phyloP scores from a whole-genome alignment of 768 basidiomycete species.

The Hemileccinum impolitum region DNA sequence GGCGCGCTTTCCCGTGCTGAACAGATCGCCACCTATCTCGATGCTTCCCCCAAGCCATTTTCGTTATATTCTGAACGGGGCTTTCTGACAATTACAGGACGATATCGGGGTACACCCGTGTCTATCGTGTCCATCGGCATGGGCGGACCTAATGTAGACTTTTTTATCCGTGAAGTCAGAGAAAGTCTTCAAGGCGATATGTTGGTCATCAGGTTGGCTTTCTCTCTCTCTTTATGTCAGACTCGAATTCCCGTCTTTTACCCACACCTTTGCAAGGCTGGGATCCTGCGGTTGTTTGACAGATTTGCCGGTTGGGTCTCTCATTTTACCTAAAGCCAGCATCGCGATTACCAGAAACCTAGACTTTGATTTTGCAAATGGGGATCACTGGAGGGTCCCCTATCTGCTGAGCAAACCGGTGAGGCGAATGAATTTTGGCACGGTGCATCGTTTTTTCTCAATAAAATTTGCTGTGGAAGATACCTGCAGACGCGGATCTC shows the following conservation, averaged over 20 bases:
- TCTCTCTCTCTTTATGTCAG: background rate
- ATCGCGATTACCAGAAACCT: constrained; percentile 71
- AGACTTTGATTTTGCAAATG: constrained; percentile 66
- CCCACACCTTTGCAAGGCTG: constrained; percentile 42
- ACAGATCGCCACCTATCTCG: constrained; percentile 56
- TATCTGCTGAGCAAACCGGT: constrained; percentile 72
- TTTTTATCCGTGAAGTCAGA: constrained; percentile 77
- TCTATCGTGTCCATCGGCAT: constrained; percentile 81
- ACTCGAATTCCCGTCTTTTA: background rate
- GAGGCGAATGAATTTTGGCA: constrained; percentile 9
- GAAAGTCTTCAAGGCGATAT: constrained; percentile 67
- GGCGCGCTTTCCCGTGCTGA: constrained; percentile 68
- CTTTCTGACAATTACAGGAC: constrained; percentile 69
- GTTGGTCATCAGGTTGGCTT: constrained; percentile 45
- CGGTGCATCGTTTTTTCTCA: background rate
- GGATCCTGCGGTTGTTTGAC: constrained; percentile 76
- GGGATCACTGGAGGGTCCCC: constrained; percentile 38
- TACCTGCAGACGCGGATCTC: constrained; percentile 55
- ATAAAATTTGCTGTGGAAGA: constrained; percentile 34
- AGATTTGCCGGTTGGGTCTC: constrained; percentile 68
- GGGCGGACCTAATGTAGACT: constrained; percentile 81
- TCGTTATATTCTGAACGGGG: constrained; percentile 69
- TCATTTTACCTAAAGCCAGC: constrained; percentile 68
- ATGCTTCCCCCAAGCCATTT: constrained; percentile 57
- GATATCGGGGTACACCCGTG: constrained; percentile 58